These are phyloP conservation scores for Macrolepiota fuliginosa DNA, from an alignment of 768 basidiomycete species.

Conservation along the genomic window DNA sequence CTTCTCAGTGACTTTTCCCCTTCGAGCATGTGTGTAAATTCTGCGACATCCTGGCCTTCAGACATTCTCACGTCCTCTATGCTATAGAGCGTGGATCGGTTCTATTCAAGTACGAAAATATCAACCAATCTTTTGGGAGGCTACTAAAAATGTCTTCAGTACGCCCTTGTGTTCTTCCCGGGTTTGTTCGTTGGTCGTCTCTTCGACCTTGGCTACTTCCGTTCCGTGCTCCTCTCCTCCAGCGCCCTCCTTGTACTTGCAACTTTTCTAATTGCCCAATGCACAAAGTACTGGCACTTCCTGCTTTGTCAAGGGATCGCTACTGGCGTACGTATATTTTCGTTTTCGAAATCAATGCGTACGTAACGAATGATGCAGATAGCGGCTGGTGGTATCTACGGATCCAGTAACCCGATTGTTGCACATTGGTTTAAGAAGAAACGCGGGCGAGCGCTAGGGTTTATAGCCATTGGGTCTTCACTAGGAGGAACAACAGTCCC, in stretches of 20 bases:
- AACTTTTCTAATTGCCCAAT: slow-evolving; percentile 56
- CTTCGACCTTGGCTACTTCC: slow-evolving; percentile 73
- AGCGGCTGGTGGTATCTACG: slow-evolving; percentile 58
- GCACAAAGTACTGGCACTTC: slow-evolving; percentile 64
- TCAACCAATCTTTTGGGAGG: background rate
- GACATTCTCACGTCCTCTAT: background rate
- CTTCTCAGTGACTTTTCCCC: slow-evolving; percentile 20
- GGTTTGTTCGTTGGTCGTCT: slow-evolving; percentile 46
- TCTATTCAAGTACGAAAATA: slow-evolving; percentile 55
- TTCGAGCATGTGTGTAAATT: slow-evolving; percentile 46
- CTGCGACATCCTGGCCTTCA: slow-evolving; percentile 45
- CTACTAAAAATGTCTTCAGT: slow-evolving; percentile 33
- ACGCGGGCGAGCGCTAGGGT: slow-evolving; percentile 59
- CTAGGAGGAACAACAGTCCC: slow-evolving; percentile 71
- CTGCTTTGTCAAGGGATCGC: slow-evolving; percentile 63
- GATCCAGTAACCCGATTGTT: slow-evolving; percentile 55
- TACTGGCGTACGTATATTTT: slow-evolving; percentile 35
- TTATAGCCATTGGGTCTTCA: slow-evolving; percentile 64
- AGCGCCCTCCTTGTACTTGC: slow-evolving; percentile 37
- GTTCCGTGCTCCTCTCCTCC: slow-evolving; percentile 34
- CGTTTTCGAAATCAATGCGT: background rate
- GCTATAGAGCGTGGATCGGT: slow-evolving; percentile 72
- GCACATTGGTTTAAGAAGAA: slow-evolving; percentile 74
- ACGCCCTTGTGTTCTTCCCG: slow-evolving; percentile 59
- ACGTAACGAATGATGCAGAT: slow-evolving; percentile 24